Percentiles rank a stretch among this genome's conserved stretches.
Evolutionary conservation across 2,329 filamentous ascomycete genomes (phyloP).

Genomic region (Zarea fungicola): DNA sequence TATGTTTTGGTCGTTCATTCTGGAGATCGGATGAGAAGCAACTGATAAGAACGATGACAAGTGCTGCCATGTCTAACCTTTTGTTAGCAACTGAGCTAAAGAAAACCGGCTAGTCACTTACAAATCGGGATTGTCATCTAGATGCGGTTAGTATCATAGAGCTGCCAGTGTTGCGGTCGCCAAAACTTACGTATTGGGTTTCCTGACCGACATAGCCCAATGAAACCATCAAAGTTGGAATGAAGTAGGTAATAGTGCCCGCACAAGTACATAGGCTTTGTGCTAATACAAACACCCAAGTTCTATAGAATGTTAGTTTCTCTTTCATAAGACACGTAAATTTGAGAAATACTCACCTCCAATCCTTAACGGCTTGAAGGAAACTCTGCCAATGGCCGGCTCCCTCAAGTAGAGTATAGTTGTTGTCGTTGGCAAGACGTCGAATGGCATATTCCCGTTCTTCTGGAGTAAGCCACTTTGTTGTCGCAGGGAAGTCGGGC

Average conservation of each 20-base stretch:
- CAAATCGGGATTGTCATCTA: constrained; percentile 14
- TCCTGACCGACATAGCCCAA: constrained; percentile 10
- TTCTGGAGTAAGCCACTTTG: constrained; percentile 19
- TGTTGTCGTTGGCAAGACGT: constrained; percentile 3
- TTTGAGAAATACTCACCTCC: not conserved
- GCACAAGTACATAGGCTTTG: constrained; percentile 10
- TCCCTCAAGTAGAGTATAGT: not conserved
- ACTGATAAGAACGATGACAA: constrained; percentile 8
- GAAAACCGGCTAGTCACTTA: not conserved
- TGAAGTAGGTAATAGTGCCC: constrained; percentile 13
- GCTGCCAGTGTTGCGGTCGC: not conserved
- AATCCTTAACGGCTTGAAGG: constrained; percentile 2
- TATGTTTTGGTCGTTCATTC: constrained; percentile 11
- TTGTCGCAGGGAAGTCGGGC: constrained; percentile 20
- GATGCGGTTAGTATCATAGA: not conserved
- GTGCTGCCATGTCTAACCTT: constrained; percentile 6
- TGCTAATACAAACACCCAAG: constrained; percentile 9
- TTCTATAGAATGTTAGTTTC: not conserved
- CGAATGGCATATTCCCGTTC: constrained; percentile 18
- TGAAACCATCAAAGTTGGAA: constrained; percentile 8
- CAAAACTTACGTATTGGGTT: constrained; percentile 8
- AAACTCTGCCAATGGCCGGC: constrained; percentile 6
- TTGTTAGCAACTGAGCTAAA: not conserved
- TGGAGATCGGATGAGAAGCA: constrained; percentile 13
- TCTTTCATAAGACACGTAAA: too few relatives aligned